Evolutionary conservation across 2,329 filamentous ascomycete species (phyloP).

Genomic region (Apiospora kogelbergensis): DNA sequence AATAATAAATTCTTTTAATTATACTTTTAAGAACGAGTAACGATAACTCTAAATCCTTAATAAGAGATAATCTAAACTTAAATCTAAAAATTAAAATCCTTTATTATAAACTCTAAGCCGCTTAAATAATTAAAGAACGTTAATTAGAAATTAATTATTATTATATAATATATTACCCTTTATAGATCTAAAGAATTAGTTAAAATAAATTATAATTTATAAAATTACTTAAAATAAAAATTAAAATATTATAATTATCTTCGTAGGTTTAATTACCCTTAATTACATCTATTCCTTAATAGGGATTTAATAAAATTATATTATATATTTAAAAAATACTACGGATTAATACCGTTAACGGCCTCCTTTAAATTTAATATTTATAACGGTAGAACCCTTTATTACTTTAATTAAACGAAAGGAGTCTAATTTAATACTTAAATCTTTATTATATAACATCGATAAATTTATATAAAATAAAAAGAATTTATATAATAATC

Average conservation of each 20-base stretch:
- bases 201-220: constrained; percentile 8
- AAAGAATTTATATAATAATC: neutral
- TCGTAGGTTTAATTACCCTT: neutral
- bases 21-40: too few relatives aligned
- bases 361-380: too few relatives aligned
- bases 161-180: constrained; percentile 2
- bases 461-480: constrained; percentile 1
- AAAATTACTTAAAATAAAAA: constrained; percentile 4
- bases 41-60: too few relatives aligned
- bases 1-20: too few relatives aligned
- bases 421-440: too few relatives aligned
- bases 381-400: too few relatives aligned
- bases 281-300: constrained; percentile 4
- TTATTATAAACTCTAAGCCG: neutral
- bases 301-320: neutral
- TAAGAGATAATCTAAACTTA: neutral
- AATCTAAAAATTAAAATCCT: neutral
- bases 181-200: neutral
- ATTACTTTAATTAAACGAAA: too few relatives aligned
- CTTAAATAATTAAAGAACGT: constrained; percentile 7
- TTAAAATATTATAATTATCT: constrained; percentile 2
- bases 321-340: too few relatives aligned
- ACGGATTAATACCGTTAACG: too few relatives aligned
- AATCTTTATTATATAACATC: neutral
- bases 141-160: constrained; percentile 12